A percentile compares a stretch with the other conserved stretches of the same genome.
These are phyloP conservation scores for Dimocarpus longan DNA, from an alignment of 345 rosid genomes.

Conservation along the genomic window DNA sequence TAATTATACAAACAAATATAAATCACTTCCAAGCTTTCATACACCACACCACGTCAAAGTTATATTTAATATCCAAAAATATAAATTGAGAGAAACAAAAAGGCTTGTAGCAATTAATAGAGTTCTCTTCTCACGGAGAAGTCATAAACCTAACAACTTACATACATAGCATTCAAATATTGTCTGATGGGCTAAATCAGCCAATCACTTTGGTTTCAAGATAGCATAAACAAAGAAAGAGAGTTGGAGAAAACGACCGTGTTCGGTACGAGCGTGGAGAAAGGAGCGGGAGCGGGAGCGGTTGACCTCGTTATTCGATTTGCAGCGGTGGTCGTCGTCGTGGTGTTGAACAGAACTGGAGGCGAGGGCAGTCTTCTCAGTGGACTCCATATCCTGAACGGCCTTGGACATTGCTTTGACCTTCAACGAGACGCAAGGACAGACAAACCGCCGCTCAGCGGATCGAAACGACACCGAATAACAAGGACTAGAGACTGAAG, in stretches of 20 bases:
- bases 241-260: slow-evolving; percentile 47
- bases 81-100: not conserved
- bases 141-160: not conserved
- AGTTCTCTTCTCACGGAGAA: not conserved
- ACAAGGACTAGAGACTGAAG: slow-evolving; percentile 20
- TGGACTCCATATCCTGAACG: slow-evolving; percentile 59
- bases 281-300: slow-evolving; percentile 74
- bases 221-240: slow-evolving; percentile 6
- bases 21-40: not conserved
- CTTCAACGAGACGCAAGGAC: slow-evolving; percentile 35
- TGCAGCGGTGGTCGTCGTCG: slow-evolving; percentile 16
- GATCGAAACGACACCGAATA: slow-evolving; percentile 33
- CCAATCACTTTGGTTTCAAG: too few species aligned
- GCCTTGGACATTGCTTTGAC: slow-evolving; percentile 66
- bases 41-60: not conserved
- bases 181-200: too few species aligned
- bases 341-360: not conserved
- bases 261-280: slow-evolving; percentile 65
- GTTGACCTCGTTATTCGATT: slow-evolving; percentile 28
- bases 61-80: not conserved
- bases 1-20: too few species aligned
- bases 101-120: not conserved
- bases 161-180: not conserved
- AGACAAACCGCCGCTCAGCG: slow-evolving; percentile 29
- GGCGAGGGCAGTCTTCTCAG: slow-evolving; percentile 21